These are phyloP conservation scores for Brassica rapa DNA, from an alignment of 345 rosid genomes.

Conservation along the genomic window DNA sequence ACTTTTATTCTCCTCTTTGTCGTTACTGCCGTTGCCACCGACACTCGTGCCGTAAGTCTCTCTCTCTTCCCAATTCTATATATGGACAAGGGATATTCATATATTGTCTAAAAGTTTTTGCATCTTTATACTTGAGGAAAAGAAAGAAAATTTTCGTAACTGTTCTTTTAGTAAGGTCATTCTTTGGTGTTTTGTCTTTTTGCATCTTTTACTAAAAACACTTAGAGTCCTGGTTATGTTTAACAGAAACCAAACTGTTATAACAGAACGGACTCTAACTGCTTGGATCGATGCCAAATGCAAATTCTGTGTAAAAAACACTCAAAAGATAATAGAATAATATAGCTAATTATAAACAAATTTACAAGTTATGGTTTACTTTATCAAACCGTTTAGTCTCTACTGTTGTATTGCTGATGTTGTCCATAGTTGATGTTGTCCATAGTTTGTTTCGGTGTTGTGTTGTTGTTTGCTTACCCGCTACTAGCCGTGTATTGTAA, in stretches of 20 bases:
- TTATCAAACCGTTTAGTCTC: too few relatives aligned
- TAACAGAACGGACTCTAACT: background rate
- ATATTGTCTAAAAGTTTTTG: background rate
- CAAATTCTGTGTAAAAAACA: background rate
- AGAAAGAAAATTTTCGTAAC: background rate
- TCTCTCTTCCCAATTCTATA: conserved; percentile 15
- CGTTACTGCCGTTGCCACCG: conserved; percentile 95
- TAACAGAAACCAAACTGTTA: background rate
- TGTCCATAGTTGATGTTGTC: too few relatives aligned
- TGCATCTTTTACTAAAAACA: background rate
- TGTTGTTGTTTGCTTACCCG: too few relatives aligned
- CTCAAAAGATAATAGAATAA: background rate
- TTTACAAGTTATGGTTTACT: too few relatives aligned
- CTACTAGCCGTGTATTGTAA: too few relatives aligned
- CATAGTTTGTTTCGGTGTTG: too few relatives aligned
- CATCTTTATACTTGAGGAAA: background rate
- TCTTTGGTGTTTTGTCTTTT: background rate
- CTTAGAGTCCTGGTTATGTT: background rate
- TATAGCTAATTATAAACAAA: background rate
- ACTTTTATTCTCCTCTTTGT: conserved; percentile 89
- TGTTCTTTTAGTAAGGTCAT: background rate
- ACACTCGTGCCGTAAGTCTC: conserved; percentile 85
- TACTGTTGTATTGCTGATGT: too few relatives aligned
- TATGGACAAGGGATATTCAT: background rate
- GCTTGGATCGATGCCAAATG: background rate